phyloP scores from a whole-genome alignment of 495 filamentous ascomycete genomes.

The Xylaria nigripes region DNA sequence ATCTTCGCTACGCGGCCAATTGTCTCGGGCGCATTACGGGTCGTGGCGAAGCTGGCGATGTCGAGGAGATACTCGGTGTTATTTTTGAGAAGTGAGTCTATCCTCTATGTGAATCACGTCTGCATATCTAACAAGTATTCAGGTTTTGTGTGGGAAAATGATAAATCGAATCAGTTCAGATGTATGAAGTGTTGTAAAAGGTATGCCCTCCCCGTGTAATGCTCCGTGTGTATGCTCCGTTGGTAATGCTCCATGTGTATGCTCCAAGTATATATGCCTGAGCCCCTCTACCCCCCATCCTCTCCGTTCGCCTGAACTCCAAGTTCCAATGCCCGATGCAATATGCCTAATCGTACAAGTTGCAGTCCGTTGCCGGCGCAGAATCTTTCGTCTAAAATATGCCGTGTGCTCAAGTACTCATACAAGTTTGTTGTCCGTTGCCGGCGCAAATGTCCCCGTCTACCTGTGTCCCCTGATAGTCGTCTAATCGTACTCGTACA shows the following conservation, averaged over 20 bases:
- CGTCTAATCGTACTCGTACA: slow-evolving; percentile 20
- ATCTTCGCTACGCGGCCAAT: slow-evolving; percentile 73
- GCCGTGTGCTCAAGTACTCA: not conserved
- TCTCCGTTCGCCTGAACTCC: not conserved
- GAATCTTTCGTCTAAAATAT: not conserved
- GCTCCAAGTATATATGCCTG: not conserved
- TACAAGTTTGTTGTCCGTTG: not conserved
- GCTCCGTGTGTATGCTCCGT: slow-evolving; percentile 2
- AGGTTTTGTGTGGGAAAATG: slow-evolving; percentile 37
- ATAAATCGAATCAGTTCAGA: slow-evolving; percentile 15
- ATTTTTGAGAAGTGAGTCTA: slow-evolving; percentile 87
- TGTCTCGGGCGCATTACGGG: slow-evolving; percentile 81
- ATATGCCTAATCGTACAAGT: slow-evolving; percentile 3
- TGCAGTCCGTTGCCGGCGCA: slow-evolving; percentile 5
- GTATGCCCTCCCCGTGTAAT: slow-evolving; percentile 5
- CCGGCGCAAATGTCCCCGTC: slow-evolving; percentile 8
- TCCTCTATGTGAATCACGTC: not conserved
- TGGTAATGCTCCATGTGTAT: not conserved
- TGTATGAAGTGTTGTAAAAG: slow-evolving; percentile 10
- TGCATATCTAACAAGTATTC: slow-evolving; percentile 12
- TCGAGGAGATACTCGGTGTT: slow-evolving; percentile 93
- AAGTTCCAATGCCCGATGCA: slow-evolving; percentile 5
- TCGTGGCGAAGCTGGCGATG: slow-evolving; percentile 76
- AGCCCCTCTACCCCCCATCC: not conserved
- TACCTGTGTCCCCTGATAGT: slow-evolving; percentile 12